phyloP scores from a whole-genome alignment of 768 basidiomycete genomes.

The Kwoniella sp. region DNA sequence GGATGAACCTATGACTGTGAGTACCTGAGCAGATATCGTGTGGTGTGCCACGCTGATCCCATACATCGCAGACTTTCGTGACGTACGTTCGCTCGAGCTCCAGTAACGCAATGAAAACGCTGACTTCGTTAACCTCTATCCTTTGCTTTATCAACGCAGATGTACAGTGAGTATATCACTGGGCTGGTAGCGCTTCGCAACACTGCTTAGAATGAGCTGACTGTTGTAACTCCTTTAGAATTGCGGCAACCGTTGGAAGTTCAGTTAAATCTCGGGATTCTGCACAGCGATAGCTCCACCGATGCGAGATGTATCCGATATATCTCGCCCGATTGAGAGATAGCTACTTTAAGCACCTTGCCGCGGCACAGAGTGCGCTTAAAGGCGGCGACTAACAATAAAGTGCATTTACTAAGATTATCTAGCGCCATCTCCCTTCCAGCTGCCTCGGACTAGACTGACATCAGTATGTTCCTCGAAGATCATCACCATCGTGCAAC shows the following conservation, averaged over 20 bases:
- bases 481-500: not conserved
- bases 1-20: conserved; percentile 96
- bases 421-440: conserved; percentile 31
- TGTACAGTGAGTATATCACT: conserved; percentile 34
- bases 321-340: too few species aligned
- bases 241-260: conserved; percentile 46
- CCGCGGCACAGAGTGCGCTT: too few species aligned
- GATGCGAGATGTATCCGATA: too few species aligned
- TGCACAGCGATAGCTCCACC: too few species aligned
- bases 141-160: not conserved
- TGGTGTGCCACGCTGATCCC: not conserved
- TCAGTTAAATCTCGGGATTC: conserved; percentile 23
- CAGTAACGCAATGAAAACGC: conserved; percentile 1
- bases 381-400: too few species aligned
- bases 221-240: conserved; percentile 18
- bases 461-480: not conserved
- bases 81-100: conserved; percentile 57
- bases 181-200: not conserved
- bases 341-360: too few species aligned
- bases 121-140: conserved; percentile 7
- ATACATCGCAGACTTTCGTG: conserved; percentile 69
- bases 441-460: conserved; percentile 31
- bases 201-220: not conserved
- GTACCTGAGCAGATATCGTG: too few species aligned
- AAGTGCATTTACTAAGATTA: too few species aligned